phyloP scores from a whole-genome alignment of 2,329 filamentous ascomycete species.

The Dactylellina cionopaga region DNA sequence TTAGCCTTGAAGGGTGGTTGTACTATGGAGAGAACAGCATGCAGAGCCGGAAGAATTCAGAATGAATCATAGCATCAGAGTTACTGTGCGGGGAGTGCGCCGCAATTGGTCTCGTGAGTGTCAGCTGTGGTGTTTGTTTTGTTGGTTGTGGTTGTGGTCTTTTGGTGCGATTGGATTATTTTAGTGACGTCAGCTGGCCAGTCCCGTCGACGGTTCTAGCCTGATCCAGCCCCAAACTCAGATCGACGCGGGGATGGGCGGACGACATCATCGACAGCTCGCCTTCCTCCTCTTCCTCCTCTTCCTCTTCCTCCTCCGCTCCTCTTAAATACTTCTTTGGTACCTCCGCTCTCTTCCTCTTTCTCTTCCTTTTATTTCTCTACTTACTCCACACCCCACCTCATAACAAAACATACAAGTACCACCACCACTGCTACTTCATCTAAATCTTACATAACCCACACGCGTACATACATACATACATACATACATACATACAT shows the following conservation, averaged over 20 bases:
- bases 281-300: too few species aligned
- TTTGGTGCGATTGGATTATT: too few species aligned
- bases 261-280: constrained; percentile 27
- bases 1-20: too few species aligned
- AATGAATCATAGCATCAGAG: too few species aligned
- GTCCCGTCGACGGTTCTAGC: constrained; percentile 7
- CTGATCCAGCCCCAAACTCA: constrained; percentile 12
- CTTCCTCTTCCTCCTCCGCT: neutral
- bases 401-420: constrained; percentile 21
- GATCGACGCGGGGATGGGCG: constrained; percentile 12
- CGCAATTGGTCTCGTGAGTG: too few species aligned
- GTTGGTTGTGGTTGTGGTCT: too few species aligned
- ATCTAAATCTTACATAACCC: neutral
- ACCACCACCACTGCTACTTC: too few species aligned
- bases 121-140: too few species aligned
- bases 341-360: too few species aligned
- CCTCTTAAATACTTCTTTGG: neutral
- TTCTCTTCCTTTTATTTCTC: neutral
- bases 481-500: neutral
- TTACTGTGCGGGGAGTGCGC: too few species aligned
- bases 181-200: constrained; percentile 18
- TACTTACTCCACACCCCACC: neutral
- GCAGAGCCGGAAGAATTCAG: too few species aligned
- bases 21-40: too few species aligned
- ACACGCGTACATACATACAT: neutral